Evolutionary conservation across 371 early-diverging fungal species (phyloP).

Genomic region (Parasitella parasitica): DNA sequence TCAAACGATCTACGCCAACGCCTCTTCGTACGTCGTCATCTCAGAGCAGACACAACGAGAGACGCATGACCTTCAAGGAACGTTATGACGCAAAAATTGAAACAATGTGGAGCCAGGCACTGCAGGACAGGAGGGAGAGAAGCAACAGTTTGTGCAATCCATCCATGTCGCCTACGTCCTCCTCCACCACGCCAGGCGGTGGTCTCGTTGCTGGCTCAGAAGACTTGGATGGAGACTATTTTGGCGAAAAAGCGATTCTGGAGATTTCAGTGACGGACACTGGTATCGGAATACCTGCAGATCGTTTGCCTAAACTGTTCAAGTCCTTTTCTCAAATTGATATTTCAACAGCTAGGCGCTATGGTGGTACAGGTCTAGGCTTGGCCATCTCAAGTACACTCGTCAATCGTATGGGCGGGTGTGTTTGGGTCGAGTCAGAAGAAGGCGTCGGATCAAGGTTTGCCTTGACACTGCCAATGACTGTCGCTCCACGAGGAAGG

Average conservation of each 20-base stretch:
- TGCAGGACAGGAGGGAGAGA: slow-evolving; percentile 18
- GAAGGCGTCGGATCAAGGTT: slow-evolving; percentile 54
- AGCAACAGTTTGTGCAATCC: neutral
- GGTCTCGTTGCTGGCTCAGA: slow-evolving; percentile 13
- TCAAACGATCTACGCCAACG: slow-evolving; percentile 36
- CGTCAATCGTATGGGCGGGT: slow-evolving; percentile 62
- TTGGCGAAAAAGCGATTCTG: slow-evolving; percentile 46
- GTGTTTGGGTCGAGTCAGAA: slow-evolving; percentile 63
- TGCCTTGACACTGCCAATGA: slow-evolving; percentile 56
- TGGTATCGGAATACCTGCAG: slow-evolving; percentile 61
- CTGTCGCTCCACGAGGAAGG: slow-evolving; percentile 30
- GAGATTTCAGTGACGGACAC: slow-evolving; percentile 62
- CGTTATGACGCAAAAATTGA: slow-evolving; percentile 62
- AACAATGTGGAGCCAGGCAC: slow-evolving; percentile 29
- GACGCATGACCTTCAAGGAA: slow-evolving; percentile 52
- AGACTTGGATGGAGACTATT: slow-evolving; percentile 5
- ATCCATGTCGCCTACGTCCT: neutral
- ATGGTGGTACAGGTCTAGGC: slow-evolving; percentile 61
- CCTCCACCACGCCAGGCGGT: neutral
- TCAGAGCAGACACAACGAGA: slow-evolving; percentile 20
- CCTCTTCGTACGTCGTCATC: slow-evolving; percentile 24
- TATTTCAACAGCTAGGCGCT: slow-evolving; percentile 57
- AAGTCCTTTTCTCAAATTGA: slow-evolving; percentile 63
- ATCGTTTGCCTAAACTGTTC: slow-evolving; percentile 56
- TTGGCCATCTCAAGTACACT: slow-evolving; percentile 58